A percentile compares a stretch with the other conserved stretches of the same genome.
These are phyloP conservation scores for Candolleomyces eurysporus DNA, from an alignment of 768 basidiomycete species.

Conservation along the genomic window DNA sequence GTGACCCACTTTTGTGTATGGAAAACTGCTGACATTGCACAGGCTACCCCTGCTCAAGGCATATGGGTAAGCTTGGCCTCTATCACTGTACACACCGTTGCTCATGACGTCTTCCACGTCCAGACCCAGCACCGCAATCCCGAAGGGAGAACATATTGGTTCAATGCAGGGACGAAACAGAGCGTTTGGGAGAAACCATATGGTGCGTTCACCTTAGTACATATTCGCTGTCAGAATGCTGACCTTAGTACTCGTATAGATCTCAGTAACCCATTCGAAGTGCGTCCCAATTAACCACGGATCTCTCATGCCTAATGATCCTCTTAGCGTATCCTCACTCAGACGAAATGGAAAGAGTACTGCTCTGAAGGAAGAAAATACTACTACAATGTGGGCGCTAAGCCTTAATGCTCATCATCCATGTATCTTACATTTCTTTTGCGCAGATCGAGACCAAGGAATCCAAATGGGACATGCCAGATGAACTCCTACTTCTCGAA, in stretches of 20 bases:
- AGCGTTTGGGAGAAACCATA: constrained; percentile 99
- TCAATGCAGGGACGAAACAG: constrained; percentile 82
- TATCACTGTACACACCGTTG: too few species aligned
- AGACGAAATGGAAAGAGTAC: constrained; percentile 97
- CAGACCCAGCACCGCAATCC: constrained; percentile 94
- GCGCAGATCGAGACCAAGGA: constrained; percentile 79
- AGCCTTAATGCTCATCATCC: not conserved
- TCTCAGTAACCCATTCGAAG: constrained; percentile 90
- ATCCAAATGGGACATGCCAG: constrained; percentile 98
- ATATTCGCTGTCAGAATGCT: too few species aligned
- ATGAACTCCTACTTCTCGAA: constrained; percentile 83
- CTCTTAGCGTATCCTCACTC: constrained; percentile 66
- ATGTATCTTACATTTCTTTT: not conserved
- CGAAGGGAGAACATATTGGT: constrained; percentile 98
- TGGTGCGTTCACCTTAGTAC: constrained; percentile 42
- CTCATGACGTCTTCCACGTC: too few species aligned
- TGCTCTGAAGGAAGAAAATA: constrained; percentile 89
- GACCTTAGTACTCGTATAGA: not conserved
- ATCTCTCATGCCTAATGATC: constrained; percentile 7
- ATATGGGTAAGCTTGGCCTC: too few species aligned
- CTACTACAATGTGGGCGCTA: constrained; percentile 71
- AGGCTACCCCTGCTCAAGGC: too few species aligned
- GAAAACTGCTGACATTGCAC: too few species aligned
- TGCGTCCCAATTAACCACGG: constrained; percentile 23
- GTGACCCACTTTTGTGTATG: too few species aligned